These are phyloP conservation scores for Raphanus hybrid DNA, from an alignment of 441 rosid genomes.

Conservation along the genomic window DNA sequence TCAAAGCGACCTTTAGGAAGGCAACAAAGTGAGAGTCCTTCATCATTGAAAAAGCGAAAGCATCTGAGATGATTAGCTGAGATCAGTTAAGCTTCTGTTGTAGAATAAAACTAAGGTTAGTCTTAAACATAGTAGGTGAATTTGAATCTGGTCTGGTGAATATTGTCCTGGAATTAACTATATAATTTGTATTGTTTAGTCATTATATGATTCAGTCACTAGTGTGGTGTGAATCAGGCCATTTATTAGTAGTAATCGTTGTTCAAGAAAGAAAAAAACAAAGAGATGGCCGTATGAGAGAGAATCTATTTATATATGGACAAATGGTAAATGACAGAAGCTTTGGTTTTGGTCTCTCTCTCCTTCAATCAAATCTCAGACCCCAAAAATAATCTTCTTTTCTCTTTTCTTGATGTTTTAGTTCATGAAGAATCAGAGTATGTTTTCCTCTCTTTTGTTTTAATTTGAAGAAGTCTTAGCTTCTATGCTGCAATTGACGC, in stretches of 20 bases:
- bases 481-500: conserved; percentile 25
- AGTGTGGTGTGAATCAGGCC: conserved; percentile 37
- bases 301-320: conserved; percentile 33
- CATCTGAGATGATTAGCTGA: conserved; percentile 62
- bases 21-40: conserved; percentile 73
- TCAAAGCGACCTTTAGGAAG: conserved; percentile 75
- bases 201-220: not conserved
- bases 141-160: conserved; percentile 17
- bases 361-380: conserved; percentile 39
- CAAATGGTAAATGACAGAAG: conserved; percentile 42
- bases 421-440: conserved; percentile 47
- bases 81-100: conserved; percentile 2
- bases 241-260: conserved; percentile 36
- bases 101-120: not conserved
- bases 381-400: conserved; percentile 42
- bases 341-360: conserved; percentile 32
- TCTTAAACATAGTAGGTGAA: not conserved
- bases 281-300: conserved; percentile 41
- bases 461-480: conserved; percentile 54
- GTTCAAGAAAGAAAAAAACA: not conserved
- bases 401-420: conserved; percentile 33
- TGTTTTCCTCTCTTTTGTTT: conserved; percentile 26
- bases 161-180: conserved; percentile 16
- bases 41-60: conserved; percentile 73
- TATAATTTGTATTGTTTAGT: not conserved